Conservation (phyloP, 176 grass and related monocot genomes). For the Avena atlantica region DNA sequence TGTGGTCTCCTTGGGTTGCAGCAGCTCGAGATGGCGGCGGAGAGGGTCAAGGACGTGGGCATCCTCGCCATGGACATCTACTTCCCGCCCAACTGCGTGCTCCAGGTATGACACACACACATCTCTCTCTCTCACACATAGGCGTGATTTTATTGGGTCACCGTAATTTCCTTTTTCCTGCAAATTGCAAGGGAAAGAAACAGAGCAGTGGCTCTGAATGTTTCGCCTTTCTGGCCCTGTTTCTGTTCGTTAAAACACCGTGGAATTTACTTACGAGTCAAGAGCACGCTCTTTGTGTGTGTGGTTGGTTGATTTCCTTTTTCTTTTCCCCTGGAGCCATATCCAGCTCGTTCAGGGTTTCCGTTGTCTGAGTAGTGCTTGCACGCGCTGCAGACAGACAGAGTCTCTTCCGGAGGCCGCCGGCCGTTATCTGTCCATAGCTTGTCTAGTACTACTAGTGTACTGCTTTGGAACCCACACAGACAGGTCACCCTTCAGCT, state of each 20-base stretch:
- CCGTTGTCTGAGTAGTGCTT: background rate
- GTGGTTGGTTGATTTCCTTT: background rate
- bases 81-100: slow-evolving; percentile 86
- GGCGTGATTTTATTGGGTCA: background rate
- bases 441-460: background rate
- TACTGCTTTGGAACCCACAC: background rate
- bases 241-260: background rate
- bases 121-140: background rate
- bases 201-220: background rate
- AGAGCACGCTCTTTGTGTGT: slow-evolving; percentile 10
- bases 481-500: background rate
- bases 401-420: background rate
- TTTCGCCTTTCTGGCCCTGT: background rate
- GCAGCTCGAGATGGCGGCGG: slow-evolving; percentile 46
- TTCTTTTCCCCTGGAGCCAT: background rate
- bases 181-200: background rate
- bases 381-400: background rate
- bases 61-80: slow-evolving; percentile 96
- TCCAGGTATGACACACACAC: slow-evolving; percentile 50
- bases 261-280: background rate
- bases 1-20: background rate
- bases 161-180: background rate
- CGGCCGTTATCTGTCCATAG: background rate
- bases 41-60: slow-evolving; percentile 63
- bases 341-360: background rate